These are phyloP conservation scores for Brassica rapa DNA, from an alignment of 345 rosid species.

Conservation along the genomic window DNA sequence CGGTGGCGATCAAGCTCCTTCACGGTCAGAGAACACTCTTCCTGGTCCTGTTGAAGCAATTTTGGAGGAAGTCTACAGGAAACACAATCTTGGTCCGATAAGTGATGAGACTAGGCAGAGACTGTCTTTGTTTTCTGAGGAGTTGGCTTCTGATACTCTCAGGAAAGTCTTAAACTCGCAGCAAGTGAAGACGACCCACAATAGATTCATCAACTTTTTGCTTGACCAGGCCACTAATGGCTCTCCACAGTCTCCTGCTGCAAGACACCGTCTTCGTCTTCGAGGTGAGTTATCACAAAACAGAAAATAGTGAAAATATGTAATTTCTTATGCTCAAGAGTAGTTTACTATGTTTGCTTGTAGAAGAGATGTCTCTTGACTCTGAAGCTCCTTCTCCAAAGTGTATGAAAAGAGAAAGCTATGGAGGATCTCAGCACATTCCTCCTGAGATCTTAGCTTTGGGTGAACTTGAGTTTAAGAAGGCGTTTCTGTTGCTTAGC, in stretches of 20 bases:
- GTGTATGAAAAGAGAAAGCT: neutral
- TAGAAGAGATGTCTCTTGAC: neutral
- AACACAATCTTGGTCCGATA: slow-evolving; percentile 39
- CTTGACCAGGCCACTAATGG: neutral
- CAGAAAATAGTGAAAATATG: neutral
- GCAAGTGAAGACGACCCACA: slow-evolving; percentile 13
- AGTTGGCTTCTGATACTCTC: slow-evolving; percentile 38
- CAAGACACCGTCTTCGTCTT: neutral
- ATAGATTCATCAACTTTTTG: neutral
- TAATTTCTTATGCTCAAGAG: neutral
- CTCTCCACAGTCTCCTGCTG: slow-evolving; percentile 9
- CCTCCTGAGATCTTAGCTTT: neutral
- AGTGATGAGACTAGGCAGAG: slow-evolving; percentile 18
- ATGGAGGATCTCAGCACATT: neutral
- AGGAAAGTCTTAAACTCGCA: neutral
- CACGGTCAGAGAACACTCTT: slow-evolving; percentile 28
- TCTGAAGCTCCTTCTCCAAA: neutral
- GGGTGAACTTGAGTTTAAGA: neutral
- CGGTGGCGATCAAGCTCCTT: neutral
- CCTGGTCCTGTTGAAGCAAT: slow-evolving; percentile 41
- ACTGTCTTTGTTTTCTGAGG: slow-evolving; percentile 45
- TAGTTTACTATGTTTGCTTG: neutral
- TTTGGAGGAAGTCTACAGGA: slow-evolving; percentile 40
- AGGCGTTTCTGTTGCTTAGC: neutral
- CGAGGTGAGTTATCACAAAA: slow-evolving; percentile 20